phyloP scores from a whole-genome alignment of 768 basidiomycete species.

The Mycena alexandri region DNA sequence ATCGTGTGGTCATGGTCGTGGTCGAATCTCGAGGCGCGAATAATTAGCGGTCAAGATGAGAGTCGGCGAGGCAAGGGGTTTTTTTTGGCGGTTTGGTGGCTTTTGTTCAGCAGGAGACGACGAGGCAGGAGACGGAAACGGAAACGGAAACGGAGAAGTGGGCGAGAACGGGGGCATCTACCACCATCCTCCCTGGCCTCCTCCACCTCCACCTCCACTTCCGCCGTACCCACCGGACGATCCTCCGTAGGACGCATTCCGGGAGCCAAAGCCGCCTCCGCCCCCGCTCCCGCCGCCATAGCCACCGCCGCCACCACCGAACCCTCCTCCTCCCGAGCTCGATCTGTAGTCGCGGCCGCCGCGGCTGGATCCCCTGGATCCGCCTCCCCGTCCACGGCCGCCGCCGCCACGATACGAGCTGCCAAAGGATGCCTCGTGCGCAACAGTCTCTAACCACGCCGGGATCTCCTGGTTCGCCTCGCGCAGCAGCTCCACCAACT shows the following conservation, averaged over 20 bases:
- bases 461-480: constrained; percentile 98
- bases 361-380: constrained; percentile 59
- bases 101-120: constrained; percentile 14
- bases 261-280: constrained; percentile 40
- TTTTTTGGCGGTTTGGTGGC: constrained; percentile 35
- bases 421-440: constrained; percentile 84
- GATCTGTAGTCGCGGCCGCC: constrained; percentile 61
- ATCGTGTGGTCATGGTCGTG: constrained; percentile 41
- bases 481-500: constrained; percentile 91
- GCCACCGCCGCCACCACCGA: constrained; percentile 39
- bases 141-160: not conserved
- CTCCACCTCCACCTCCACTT: constrained; percentile 49
- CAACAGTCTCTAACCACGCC: constrained; percentile 88
- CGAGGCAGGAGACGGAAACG: constrained; percentile 12
- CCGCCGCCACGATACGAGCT: constrained; percentile 63
- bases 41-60: constrained; percentile 35
- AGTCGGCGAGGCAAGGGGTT: constrained; percentile 35
- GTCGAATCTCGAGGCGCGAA: constrained; percentile 34
- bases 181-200: constrained; percentile 55
- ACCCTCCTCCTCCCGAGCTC: constrained; percentile 50
- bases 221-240: constrained; percentile 42
- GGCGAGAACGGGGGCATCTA: constrained; percentile 42
- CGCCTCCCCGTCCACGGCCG: constrained; percentile 69
- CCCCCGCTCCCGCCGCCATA: constrained; percentile 34
- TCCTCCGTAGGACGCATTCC: constrained; percentile 36